Conservation (phyloP, 1,284 basidiomycete species). For the Fistulina hepatica region DNA sequence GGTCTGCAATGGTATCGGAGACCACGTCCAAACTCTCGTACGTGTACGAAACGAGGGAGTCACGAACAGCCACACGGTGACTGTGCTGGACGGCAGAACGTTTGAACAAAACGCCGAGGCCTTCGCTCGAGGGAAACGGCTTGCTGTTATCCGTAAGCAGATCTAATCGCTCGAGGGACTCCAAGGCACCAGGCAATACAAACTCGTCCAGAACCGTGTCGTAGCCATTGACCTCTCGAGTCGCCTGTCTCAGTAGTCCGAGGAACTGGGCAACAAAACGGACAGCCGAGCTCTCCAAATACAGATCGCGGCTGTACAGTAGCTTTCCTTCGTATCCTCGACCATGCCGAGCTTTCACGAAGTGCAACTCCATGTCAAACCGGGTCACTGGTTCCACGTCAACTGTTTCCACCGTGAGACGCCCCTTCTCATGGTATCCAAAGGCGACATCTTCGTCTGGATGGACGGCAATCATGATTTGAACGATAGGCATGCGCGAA, state of each 20-base stretch:
- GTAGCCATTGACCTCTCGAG: background rate
- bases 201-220: background rate
- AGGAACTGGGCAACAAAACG: background rate
- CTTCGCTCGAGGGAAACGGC: background rate
- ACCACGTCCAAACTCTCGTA: background rate
- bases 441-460: background rate
- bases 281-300: background rate
- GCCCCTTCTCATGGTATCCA: background rate
- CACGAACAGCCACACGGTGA: background rate
- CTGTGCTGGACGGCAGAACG: background rate
- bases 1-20: background rate
- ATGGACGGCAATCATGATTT: conserved; percentile 1
- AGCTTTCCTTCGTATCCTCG: background rate
- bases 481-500: background rate
- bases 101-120: background rate
- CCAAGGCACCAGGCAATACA: background rate
- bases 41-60: background rate
- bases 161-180: background rate
- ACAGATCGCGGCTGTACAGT: background rate
- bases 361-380: background rate
- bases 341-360: background rate
- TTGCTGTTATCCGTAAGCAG: background rate
- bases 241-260: background rate
- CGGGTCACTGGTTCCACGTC: background rate
- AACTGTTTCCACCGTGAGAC: background rate